A percentile compares a stretch with the other conserved stretches of the same genome.
Conservation (phyloP, 106 monocot genomes). For the Iris macrosiphon region DNA sequence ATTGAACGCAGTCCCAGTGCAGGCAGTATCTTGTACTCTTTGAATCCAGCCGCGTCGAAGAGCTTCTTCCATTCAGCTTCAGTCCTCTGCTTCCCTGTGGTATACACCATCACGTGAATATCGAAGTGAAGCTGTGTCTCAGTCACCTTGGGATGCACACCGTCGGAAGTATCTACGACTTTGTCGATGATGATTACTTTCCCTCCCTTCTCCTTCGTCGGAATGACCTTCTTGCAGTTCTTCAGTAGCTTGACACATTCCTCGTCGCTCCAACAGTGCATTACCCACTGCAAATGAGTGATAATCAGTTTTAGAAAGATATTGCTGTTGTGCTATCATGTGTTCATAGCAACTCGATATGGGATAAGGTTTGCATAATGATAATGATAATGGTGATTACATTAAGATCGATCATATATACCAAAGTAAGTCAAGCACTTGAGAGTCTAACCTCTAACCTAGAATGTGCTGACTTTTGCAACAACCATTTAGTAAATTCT, state of each 20-base stretch:
- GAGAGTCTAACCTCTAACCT: too few species aligned
- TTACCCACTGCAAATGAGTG: conserved; percentile 9
- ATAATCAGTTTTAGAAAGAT: too few species aligned
- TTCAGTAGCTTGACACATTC: conserved; percentile 15
- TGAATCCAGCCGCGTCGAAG: conserved; percentile 2
- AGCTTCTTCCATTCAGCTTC: conserved; percentile 8
- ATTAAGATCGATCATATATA: too few species aligned
- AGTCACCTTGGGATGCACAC: neutral
- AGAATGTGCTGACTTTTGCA: too few species aligned
- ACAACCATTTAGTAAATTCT: too few species aligned
- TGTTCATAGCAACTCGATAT: too few species aligned
- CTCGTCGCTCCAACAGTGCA: conserved; percentile 20
- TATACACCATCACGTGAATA: conserved; percentile 13
- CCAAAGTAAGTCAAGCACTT: too few species aligned
- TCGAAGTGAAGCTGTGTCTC: conserved; percentile 15
- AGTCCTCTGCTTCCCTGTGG: conserved; percentile 8
- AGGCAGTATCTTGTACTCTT: conserved; percentile 2
- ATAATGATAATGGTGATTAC: too few species aligned
- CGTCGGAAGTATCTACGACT: neutral
- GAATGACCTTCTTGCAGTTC: conserved; percentile 13
- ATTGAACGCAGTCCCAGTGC: neutral
- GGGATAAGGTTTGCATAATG: too few species aligned
- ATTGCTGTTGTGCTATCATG: too few species aligned
- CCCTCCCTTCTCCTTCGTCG: conserved; percentile 7
- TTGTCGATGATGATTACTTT: conserved; percentile 20